Base-by-base conservation (phyloP, 441 rosid genomes). In the Pelargonium fulgidum region DNA sequence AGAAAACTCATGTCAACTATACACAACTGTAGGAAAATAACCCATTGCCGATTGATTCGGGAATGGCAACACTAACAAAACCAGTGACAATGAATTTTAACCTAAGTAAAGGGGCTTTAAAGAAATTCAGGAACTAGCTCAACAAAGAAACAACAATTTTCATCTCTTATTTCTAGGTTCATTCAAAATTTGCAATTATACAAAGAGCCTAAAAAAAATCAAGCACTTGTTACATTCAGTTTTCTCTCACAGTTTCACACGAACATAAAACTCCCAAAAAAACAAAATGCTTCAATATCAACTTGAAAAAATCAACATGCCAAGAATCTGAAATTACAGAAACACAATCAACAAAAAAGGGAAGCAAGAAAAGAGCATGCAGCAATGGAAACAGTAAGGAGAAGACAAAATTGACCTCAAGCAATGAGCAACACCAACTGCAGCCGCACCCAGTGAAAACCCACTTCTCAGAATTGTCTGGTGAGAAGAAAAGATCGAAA, bases 101-200 rank as follows among this genome's bases (percentile, higher is more conserved):
- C 62, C 62, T 56, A 17, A 19, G 24, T 17, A 56, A 56, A n/a
- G 41, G 41, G 36, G 65, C 4, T 62, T 62, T 62, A 33, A 26
- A 10, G 17, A 22, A 62, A 26, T 22, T 62, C n/a, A 1, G 2
- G 24, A 24, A 10, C 24, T 62, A 62, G 65, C 62, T 56, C 26
- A 14, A 54, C 10, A 54, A 50, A 47, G 7, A 9, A n/a, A 52
- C 58, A 50, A 48, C 24, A 48, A 52, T 52, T n/a, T 14, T 20
- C 19, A n/a, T 52, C 59, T 14, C 9, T 22, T 16, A n/a, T 48
- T 54, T 64, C 68, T 64, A 63, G 64, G 67, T 54, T 54, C 24
- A 54, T 16, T 6, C 17, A 19, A 19, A 4, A 56, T 4, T 56
- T 17, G 26, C 26, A 17, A 19, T 56, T 7, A 56, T 17, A 19